phyloP scores from a whole-genome alignment of 768 basidiomycete genomes.

The Mycena capillaripes region DNA sequence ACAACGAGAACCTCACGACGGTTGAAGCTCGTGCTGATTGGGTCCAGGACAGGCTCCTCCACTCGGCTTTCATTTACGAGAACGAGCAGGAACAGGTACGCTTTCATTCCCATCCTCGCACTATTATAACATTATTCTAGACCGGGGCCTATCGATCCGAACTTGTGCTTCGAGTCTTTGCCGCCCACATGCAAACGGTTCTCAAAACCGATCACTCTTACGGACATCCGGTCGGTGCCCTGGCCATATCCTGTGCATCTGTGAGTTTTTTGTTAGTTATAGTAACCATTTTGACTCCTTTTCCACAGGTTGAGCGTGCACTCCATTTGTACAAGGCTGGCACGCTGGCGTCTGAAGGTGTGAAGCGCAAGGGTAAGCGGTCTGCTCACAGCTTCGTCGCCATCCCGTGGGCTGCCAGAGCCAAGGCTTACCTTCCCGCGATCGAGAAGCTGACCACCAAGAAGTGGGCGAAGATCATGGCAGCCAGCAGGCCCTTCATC shows the following conservation, averaged over 20 bases:
- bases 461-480: conserved; percentile 2
- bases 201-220: not conserved
- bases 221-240: not conserved
- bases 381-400: too few relatives aligned
- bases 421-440: too few relatives aligned
- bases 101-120: too few relatives aligned
- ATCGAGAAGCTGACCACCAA: not conserved
- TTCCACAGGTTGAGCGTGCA: not conserved
- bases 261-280: not conserved
- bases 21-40: not conserved
- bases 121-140: not conserved
- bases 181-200: not conserved
- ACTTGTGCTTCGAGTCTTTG: not conserved
- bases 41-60: not conserved
- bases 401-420: too few relatives aligned
- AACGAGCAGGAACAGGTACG: not conserved
- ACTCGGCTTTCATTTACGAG: not conserved
- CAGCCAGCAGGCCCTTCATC: not conserved
- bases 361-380: conserved; percentile 14
- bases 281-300: not conserved
- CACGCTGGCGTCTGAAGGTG: not conserved
- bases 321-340: conserved; percentile 1
- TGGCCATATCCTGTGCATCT: not conserved
- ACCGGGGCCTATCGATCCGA: not conserved
- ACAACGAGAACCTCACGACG: not conserved